Evolutionary conservation across 768 basidiomycete genomes (phyloP), one percentile per base, ranked within the genome.

Genomic region (Trametes villosa): DNA sequence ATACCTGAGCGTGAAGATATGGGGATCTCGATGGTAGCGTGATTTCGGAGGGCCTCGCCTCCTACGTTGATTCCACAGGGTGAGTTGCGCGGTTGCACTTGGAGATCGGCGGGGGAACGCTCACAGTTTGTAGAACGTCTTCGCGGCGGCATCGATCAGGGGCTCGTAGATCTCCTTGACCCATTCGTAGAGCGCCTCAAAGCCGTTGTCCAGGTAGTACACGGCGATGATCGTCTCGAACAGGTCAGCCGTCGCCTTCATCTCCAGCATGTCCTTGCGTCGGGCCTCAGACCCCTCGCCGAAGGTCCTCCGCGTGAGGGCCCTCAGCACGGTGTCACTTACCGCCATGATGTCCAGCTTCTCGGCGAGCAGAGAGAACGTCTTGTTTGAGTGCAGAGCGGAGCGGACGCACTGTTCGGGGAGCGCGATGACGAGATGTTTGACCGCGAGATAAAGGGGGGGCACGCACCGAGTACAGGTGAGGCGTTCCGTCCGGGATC

Each of bases 171-270:
- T 71, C 26, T 74, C 71, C 53, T 68, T 67, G 2, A 78, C 71
- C 78, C 80, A 82, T 3, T 67, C 42, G 44, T 70, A 72, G 34
- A 81, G 74, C 34, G 70, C 72, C 36, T 71, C 65, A 31, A 75
- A 71, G 4, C 81, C 79, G 38, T 67, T 60, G 56, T 82, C 78
- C 51, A 73, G 57, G 64, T 78, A 76, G 57, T 76, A 78, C 6
- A 75, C 76, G n/a, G 75, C 81, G 1, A 82, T 75, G 22, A 81
- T 74, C 13, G 78, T 76, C 65, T 82, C 81, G 64, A 81, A 79
- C 9, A 79, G 74, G 62, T 82, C 82, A 17, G 79, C 82, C 7
- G 71, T 78, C 13, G 71, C 73, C 65, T 81, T 83, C 17, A 73
- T 55, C 31, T 66, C 31, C 0, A 51, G 52, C 33, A 48, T 53